These are phyloP conservation scores for Blastomyces silverae DNA, from an alignment of 2,329 filamentous ascomycete species.

Conservation along the genomic window DNA sequence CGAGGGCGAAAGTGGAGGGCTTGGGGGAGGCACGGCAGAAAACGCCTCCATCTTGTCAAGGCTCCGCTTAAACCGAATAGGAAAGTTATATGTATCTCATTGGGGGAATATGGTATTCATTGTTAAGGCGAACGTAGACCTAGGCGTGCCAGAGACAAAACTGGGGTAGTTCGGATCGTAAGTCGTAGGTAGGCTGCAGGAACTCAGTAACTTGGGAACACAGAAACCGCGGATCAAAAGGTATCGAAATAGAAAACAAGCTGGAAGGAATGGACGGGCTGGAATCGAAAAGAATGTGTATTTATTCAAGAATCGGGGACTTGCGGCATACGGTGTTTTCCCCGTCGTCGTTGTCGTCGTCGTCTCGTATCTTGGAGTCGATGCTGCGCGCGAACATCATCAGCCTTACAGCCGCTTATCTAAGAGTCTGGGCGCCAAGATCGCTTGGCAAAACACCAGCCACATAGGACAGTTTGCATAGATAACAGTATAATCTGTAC, in stretches of 20 bases:
- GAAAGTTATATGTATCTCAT: conserved; percentile 6
- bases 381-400: no score
- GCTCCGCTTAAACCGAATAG: background rate
- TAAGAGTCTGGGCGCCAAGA: background rate
- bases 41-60: conserved; percentile 34
- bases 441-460: background rate
- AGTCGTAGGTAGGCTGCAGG: background rate
- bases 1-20: conserved; percentile 37
- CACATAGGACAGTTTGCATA: background rate
- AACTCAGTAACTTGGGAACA: background rate
- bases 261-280: background rate
- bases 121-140: background rate
- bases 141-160: background rate
- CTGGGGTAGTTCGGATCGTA: background rate
- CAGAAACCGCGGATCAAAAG: background rate
- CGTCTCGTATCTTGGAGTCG: background rate
- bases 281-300: background rate
- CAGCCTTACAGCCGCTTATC: background rate
- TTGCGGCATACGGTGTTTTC: background rate
- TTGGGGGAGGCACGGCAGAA: conserved; percentile 29
- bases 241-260: background rate
- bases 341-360: background rate
- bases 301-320: background rate
- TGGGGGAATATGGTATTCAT: background rate
- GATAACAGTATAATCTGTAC: no score